Evolutionary conservation across 2,329 filamentous ascomycete species (phyloP), one percentile per base, ranked within the genome.

Genomic region (Trichoderma lentiforme): DNA sequence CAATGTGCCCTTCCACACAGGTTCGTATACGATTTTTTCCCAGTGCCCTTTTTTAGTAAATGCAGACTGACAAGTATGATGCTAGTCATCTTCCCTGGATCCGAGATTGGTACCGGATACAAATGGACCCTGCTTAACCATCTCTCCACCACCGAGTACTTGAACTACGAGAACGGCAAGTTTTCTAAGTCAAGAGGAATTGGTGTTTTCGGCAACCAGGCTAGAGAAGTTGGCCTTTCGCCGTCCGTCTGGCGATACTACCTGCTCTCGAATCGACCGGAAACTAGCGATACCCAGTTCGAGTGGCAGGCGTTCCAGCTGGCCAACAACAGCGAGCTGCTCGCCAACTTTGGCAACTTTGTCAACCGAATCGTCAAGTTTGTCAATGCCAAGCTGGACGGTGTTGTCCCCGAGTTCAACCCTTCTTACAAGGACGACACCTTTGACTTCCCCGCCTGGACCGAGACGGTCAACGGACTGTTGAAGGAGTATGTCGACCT

Each of bases 171-270:
- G 81, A 89, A 90, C 73, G 93, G 93, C 75, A 98, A 98, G 81
- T 98, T 98, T 84, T 95, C 92, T 80, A 98, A 98, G 83, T 96
- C 93, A 65, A 89, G 94, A 77, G 93, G 92, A 36, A 89, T 98
- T 47, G 95, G 95, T 77, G 95, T 98, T 1, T 98, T 98, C 78
- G 95, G 95, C 65, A 95, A 93, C 83, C 94, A 93, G 77, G 95
- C 93, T 61, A 92, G 92, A 82, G 91, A 97, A 70, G 97, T 94
- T 9, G 94, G 94, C 24, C 88, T 98, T 21, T 88, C 92, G 18
- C 86, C 94, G 0, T 93, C 95, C 74, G 93, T 98, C n/a, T 98
- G 94, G 93, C 88, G 95, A 75, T 97, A 95, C 83, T 97, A 96
- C 83, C 88, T 98, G 26, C 86, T 97, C 47, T 92, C 94, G 58